Base-by-base conservation (phyloP, 75 land plant genomes). In the Cupressus sempervirens region DNA sequence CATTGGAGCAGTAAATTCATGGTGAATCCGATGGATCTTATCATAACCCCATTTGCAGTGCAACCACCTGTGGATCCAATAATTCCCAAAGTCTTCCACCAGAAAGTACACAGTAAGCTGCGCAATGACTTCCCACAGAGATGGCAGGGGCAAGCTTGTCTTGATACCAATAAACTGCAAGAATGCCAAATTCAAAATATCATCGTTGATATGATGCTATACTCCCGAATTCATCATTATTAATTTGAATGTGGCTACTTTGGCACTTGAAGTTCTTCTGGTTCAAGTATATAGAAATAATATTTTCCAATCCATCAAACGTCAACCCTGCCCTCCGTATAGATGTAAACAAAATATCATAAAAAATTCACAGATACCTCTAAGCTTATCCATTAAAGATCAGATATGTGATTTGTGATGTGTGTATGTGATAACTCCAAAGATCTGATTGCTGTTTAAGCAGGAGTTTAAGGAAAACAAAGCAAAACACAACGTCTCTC, bases 21-120 rank as follows among this genome's bases (percentile, higher is more conserved):
- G 99, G 84, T 97, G 99, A 56, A 97, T 88, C 7, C 52, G 40
- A 76, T 97, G 99, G 56, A 97, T 94, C 54, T 94, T 95, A 81
- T 94, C 93, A 81, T 95, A 97, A 1, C 93, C 96, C 99, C 99
- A 97, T 46, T 90, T 93, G 15, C 85, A 23, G 75, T 97, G 99
- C 72, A 97, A 80, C 86, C 88, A 92, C 35, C 99, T 91, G 80
- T 97, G 99, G 45, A 97, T 83, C 99, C 99, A 97, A 46, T 95
- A 97, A 82, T 97, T 93, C 10, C 93, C 91, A 82, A 89, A 97
- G 84, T 97, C 99, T 87, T 97, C 99, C 5, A 97, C 84, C 83
- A 92, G 18, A 68, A 94, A 92, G 76, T 95, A 97, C 70, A 94
- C 94, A 45, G 75, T 29, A 58, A 97, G 86, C 81, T 97, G 99